phyloP scores from a whole-genome alignment of 2,329 filamentous ascomycete genomes.

The Nothophoma quercina region DNA sequence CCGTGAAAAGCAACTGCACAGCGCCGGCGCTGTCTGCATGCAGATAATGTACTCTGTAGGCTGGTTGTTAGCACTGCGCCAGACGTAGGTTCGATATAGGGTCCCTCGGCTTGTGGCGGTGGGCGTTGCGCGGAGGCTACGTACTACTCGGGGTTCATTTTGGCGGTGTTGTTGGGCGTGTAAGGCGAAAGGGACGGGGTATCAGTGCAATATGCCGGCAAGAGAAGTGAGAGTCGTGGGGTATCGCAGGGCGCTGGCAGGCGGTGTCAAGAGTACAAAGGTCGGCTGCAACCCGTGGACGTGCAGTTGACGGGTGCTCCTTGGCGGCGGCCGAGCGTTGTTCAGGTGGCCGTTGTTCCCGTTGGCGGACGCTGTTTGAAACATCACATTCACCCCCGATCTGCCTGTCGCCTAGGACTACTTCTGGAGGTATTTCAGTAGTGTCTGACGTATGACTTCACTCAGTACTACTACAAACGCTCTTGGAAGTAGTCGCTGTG shows the following conservation, averaged over 20 bases:
- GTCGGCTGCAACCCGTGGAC: constrained; percentile 20
- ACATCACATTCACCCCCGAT: constrained; percentile 30
- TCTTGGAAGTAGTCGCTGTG: background rate
- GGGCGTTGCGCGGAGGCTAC: constrained; percentile 53
- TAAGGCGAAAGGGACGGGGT: constrained; percentile 20
- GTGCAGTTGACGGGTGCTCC: constrained; percentile 19
- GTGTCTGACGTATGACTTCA: constrained; percentile 24
- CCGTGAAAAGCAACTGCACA: constrained; percentile 9
- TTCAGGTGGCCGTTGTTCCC: constrained; percentile 28
- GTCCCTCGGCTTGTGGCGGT: constrained; percentile 37
- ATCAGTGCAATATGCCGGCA: constrained; percentile 12
- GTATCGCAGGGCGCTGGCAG: constrained; percentile 37
- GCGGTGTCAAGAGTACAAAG: constrained; percentile 32
- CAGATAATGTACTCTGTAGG: constrained; percentile 33
- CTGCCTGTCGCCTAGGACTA: constrained; percentile 28
- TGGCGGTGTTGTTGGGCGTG: constrained; percentile 52
- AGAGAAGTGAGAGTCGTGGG: constrained; percentile 23
- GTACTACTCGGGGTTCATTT: constrained; percentile 93
- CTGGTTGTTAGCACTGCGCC: constrained; percentile 35
- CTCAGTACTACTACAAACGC: background rate
- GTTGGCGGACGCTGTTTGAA: constrained; percentile 17
- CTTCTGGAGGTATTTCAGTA: constrained; percentile 6
- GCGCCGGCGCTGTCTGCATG: background rate
- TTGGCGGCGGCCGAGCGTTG: constrained; percentile 20
- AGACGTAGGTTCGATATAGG: constrained; percentile 15